Conservation (phyloP, 2,329 filamentous ascomycete genomes). For the Beauveria sp. region DNA sequence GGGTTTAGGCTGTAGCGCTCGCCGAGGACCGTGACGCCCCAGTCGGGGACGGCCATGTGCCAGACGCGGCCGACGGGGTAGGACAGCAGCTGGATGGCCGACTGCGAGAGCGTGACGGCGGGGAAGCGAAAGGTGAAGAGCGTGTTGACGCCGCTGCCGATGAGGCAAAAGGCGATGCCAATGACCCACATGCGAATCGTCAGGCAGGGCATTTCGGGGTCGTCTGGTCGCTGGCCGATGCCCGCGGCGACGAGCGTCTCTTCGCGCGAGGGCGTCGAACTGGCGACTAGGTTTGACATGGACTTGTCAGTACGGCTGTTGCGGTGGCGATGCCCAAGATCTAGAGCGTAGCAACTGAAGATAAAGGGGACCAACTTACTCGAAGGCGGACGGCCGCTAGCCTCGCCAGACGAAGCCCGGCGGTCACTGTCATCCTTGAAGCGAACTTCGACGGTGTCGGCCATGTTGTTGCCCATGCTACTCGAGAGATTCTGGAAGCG, state of each 20-base stretch:
- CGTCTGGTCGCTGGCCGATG: slow-evolving; percentile 21
- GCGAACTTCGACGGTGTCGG: slow-evolving; percentile 4
- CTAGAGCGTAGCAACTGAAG: too few species aligned
- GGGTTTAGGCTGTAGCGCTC: slow-evolving; percentile 29
- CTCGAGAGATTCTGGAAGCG: not conserved
- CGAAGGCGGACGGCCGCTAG: not conserved
- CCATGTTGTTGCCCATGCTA: not conserved
- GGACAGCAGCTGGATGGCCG: slow-evolving; percentile 33
- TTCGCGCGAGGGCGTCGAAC: slow-evolving; percentile 11
- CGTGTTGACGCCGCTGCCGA: slow-evolving; percentile 31
- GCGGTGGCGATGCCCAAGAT: too few species aligned
- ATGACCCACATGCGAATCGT: slow-evolving; percentile 33
- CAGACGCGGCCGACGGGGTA: slow-evolving; percentile 34
- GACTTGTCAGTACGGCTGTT: too few species aligned
- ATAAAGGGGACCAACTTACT: not conserved
- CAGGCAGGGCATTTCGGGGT: slow-evolving; percentile 23
- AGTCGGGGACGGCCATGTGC: slow-evolving; percentile 25
- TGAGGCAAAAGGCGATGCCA: slow-evolving; percentile 28
- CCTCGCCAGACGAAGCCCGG: not conserved
- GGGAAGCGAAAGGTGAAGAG: slow-evolving; percentile 31
- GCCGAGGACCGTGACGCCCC: slow-evolving; percentile 21
- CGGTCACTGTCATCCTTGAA: not conserved
- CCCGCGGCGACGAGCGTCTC: slow-evolving; percentile 24
- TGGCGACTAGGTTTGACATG: not conserved
- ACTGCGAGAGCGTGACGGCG: slow-evolving; percentile 25